A percentile compares a stretch with the other conserved stretches of the same genome.
Conservation (phyloP, 805 yeast species). For the Kuraishia floccosa region DNA sequence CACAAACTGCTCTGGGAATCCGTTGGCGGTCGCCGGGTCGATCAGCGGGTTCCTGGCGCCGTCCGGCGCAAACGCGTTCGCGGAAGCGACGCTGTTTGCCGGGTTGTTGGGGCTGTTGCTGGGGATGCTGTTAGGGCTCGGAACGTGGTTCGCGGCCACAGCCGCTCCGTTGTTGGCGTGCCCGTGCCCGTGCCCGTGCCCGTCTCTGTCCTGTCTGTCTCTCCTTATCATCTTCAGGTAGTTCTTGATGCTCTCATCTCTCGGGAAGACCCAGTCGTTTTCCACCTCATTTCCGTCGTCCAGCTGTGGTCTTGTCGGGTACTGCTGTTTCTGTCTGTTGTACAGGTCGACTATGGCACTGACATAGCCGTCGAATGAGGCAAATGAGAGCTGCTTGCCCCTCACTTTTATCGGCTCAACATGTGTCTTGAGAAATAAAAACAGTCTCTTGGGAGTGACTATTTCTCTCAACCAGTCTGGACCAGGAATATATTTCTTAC, state of each 20-base stretch:
- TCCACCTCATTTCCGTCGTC: constrained; percentile 1
- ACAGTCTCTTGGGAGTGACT: constrained; percentile 4
- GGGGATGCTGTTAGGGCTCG: no score
- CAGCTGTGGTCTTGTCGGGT: constrained; percentile 1
- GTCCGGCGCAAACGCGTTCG: no score
- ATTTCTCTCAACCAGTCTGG: no score
- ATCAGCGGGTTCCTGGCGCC: no score
- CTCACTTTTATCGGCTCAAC: constrained; percentile 1
- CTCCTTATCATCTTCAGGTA: constrained; percentile 3
- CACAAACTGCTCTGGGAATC: no score
- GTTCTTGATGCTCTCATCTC: constrained; percentile 4
- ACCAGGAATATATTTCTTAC: no score
- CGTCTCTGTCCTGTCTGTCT: background rate
- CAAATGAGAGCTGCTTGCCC: constrained; percentile 4
- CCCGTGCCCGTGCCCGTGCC: background rate
- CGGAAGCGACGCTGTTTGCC: no score
- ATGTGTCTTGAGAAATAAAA: constrained; percentile 1
- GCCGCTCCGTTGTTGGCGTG: background rate
- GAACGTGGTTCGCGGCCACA: no score
- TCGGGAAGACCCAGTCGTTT: constrained; percentile 4
- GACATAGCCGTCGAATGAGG: constrained; percentile 5
- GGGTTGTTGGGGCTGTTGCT: no score
- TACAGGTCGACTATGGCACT: constrained; percentile 4
- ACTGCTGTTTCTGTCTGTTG: constrained; percentile 3
- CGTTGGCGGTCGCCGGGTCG: no score